A percentile compares a stretch with the other conserved stretches of the same genome.
Evolutionary conservation across 2,329 filamentous ascomycete species (phyloP).

Genomic region (Aureobasidium sp.): DNA sequence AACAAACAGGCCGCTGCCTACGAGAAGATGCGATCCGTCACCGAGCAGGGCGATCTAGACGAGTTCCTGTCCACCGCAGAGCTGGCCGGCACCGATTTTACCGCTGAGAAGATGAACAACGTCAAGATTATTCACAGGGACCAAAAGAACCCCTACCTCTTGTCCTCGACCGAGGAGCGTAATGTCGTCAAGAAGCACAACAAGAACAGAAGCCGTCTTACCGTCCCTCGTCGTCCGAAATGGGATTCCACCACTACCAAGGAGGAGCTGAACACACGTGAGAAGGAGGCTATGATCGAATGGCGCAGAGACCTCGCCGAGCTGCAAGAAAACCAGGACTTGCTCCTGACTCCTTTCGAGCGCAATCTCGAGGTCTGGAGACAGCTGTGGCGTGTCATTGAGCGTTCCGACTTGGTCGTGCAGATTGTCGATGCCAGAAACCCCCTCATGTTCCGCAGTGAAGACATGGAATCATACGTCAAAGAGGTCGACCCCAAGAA

Average conservation of each 20-base stretch:
- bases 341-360: slow-evolving; percentile 97
- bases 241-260: slow-evolving; percentile 86
- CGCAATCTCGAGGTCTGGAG: slow-evolving; percentile 96
- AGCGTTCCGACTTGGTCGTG: slow-evolving; percentile 88
- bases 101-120: slow-evolving; percentile 97
- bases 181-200: slow-evolving; percentile 73
- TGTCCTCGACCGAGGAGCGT: slow-evolving; percentile 78
- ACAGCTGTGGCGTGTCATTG: slow-evolving; percentile 95
- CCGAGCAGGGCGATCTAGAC: slow-evolving; percentile 91
- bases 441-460: slow-evolving; percentile 86
- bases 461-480: slow-evolving; percentile 89
- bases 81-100: slow-evolving; percentile 96
- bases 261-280: slow-evolving; percentile 68
- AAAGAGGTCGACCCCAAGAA: slow-evolving; percentile 86
- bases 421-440: slow-evolving; percentile 98
- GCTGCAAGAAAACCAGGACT: slow-evolving; percentile 84
- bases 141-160: slow-evolving; percentile 88
- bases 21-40: slow-evolving; percentile 99
- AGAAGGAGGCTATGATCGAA: slow-evolving; percentile 73
- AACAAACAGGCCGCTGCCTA: slow-evolving; percentile 84
- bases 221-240: slow-evolving; percentile 79
- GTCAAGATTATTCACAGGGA: slow-evolving; percentile 98
- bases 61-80: slow-evolving; percentile 95
- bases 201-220: slow-evolving; percentile 69
- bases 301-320: slow-evolving; percentile 91